Base-by-base conservation (phyloP, 2,329 filamentous ascomycete species). In the Neofusicoccum ribis region DNA sequence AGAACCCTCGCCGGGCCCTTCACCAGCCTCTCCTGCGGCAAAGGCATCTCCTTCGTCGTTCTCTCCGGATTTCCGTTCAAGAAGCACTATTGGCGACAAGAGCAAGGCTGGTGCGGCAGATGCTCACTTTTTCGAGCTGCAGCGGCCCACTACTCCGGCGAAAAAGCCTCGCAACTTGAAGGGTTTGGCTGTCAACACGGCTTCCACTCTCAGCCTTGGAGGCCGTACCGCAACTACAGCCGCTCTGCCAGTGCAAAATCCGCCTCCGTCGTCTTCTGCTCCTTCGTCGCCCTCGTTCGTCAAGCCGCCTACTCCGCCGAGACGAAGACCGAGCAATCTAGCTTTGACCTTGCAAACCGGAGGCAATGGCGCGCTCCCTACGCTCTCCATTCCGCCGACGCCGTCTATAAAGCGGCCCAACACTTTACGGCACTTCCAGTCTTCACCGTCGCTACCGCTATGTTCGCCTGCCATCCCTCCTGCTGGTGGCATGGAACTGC, bases 1-100 rank as follows among this genome's bases (percentile, higher is more conserved):
- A 36, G 94, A 98, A 72, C 90, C 92, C 7, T 97, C 94, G 5
- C 93, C 95, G 3, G 94, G 90, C 92, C 93, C 23, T 5, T 97
- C 94, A 1, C 94, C 94, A 8, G 93, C 97, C 78, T 97, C 95
- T 2, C 92, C 93, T 1, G 82, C 90, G 63, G 90, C 91, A 65
- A 83, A 93, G 64, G 85, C 90, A 64, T 88, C 91, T 3, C 83
- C 92, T 50, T 88, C 86, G 56, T 88, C 88, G 14, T 92, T 91
- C 71, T 84, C 88, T 0, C 84, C 85, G 4, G 86, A 88, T 71
- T 77, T 81, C 43, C 72, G 80, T 60, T 78, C 77, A 11, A 70
- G 76, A 50, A 70, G 67, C 5, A 72, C 79, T 78, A 37, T 70
- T 70, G 3, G 70, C 70, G 20, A 72, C 27, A 65, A 61, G 37